Evolutionary conservation across 176 grass and related monocot genomes (phyloP).

Genomic region (Thalia dealbata): DNA sequence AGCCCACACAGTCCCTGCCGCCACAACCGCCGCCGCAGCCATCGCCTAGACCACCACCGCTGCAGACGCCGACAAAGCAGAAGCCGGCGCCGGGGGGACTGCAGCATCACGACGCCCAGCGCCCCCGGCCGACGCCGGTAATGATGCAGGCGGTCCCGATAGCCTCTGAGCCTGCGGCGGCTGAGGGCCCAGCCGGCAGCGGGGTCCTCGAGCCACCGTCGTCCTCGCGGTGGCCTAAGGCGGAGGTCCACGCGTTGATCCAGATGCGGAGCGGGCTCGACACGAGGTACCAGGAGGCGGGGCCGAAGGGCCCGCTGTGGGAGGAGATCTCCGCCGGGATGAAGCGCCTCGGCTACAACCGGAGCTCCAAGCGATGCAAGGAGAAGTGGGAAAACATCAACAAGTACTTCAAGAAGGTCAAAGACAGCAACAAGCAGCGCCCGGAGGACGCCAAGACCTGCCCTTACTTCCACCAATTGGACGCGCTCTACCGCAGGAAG

Average conservation of each 20-base stretch:
- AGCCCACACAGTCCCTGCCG: neutral
- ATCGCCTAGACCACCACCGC: slow-evolving; percentile 19
- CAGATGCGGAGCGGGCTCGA: slow-evolving; percentile 67
- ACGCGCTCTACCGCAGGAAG: slow-evolving; percentile 82
- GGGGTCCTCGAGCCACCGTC: slow-evolving; percentile 29
- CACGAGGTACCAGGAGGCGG: slow-evolving; percentile 74
- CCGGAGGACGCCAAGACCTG: slow-evolving; percentile 94
- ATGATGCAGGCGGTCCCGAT: slow-evolving; percentile 22
- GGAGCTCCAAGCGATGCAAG: slow-evolving; percentile 86
- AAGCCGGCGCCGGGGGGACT: slow-evolving; percentile 11
- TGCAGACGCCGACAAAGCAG: slow-evolving; percentile 19
- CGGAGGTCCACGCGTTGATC: slow-evolving; percentile 81
- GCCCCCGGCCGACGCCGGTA: neutral
- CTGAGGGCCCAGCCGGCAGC: slow-evolving; percentile 12
- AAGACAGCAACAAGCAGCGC: slow-evolving; percentile 86
- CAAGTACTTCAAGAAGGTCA: slow-evolving; percentile 99
- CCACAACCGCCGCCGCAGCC: neutral
- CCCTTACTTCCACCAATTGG: slow-evolving; percentile 97
- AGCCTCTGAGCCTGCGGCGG: neutral
- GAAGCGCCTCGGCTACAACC: slow-evolving; percentile 56
- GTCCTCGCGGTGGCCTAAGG: slow-evolving; percentile 82
- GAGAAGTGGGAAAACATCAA: slow-evolving; percentile 99
- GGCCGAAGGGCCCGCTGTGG: slow-evolving; percentile 92
- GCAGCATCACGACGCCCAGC: neutral
- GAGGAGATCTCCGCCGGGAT: slow-evolving; percentile 88